phyloP scores from a whole-genome alignment of 208 protist species.

The Trypanosoma brucei region DNA sequence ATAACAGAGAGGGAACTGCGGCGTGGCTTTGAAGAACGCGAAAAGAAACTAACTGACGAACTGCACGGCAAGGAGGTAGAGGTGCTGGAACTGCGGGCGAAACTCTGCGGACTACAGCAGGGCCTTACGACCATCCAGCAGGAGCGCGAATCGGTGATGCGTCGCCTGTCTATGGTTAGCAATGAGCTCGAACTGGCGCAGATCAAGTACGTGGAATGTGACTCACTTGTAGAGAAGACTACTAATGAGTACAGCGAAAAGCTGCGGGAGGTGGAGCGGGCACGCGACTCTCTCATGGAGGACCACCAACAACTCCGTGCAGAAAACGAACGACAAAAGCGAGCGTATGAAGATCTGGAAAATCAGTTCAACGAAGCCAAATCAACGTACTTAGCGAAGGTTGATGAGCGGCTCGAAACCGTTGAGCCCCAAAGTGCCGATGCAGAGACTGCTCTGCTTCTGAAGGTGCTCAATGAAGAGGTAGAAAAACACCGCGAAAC shows the following conservation, averaged over 20 bases:
- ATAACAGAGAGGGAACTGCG: constrained; percentile 43
- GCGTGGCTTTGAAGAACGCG: constrained; percentile 36
- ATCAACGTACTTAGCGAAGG: constrained; percentile 5
- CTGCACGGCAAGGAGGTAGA: constrained; percentile 38
- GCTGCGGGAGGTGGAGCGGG: constrained; percentile 24
- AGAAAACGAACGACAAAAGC: constrained; percentile 29
- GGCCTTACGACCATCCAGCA: constrained; percentile 39
- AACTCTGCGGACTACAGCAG: constrained; percentile 45
- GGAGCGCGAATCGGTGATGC: constrained; percentile 59
- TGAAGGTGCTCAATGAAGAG: constrained; percentile 74
- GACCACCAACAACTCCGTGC: constrained; percentile 6
- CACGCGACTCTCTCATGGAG: constrained; percentile 27
- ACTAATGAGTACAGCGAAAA: constrained; percentile 24
- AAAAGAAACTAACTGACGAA: constrained; percentile 40
- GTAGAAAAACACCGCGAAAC: constrained; percentile 72
- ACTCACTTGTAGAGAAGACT: constrained; percentile 21
- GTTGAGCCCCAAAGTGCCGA: constrained; percentile 36
- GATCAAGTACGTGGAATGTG: constrained; percentile 37
- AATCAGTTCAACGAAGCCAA: constrained; percentile 24
- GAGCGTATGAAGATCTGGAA: constrained; percentile 22
- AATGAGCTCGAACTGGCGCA: constrained; percentile 80
- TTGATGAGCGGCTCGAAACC: constrained; percentile 4
- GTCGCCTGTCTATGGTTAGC: constrained; percentile 48
- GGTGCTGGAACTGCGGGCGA: constrained; percentile 41
- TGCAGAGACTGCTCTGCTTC: constrained; percentile 66